Evolutionary conservation across 306 rosid genomes (phyloP), one percentile per base, ranked within the genome.

Genomic region (Quercus dentata): DNA sequence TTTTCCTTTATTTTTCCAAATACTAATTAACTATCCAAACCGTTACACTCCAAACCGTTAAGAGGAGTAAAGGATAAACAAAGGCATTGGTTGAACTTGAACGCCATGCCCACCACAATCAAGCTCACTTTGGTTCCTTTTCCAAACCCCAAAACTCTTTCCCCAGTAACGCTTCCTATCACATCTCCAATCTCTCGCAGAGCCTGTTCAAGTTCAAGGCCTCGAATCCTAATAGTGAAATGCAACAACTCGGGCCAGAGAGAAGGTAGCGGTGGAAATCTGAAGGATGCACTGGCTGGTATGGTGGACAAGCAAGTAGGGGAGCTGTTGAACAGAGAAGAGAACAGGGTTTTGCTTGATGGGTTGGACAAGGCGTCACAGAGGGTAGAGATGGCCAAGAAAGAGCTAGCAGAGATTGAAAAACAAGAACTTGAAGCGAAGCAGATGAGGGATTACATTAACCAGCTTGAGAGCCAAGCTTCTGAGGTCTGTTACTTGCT

Each of bases 281-380:
- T 80, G 77, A 89, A 85, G 64, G 88, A 84, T 49, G 78, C 91
- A 13, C 81, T 93, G 56, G 72, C 85, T 44, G 90, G 87, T 56
- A 41, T 83, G 69, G 90, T 91, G 76, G 88, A 84, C 6, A 84
- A 87, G 69, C 91, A 79, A 56, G 92, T 90, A 23, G 83, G 83
- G 75, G 93, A 90, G 80, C 87, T 91, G 18, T 56, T 91, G 82
- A 86, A 84, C 44, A 88, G 55, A 68, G 83, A 91, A 49, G 98
- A 90, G 90, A 93, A 93, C 87, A 87, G 57, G 80, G 78, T 10
- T 73, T 82, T 93, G 85, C 86, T 93, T 52, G 92, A 87, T 79
- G 98, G 97, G 20, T 79, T 93, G 83, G 92, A 90, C 82, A 79
- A 83, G 85, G 98, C 98, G 8, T 84, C 97, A 2, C 82, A 72